Percentiles rank a stretch among this genome's conserved stretches.
Evolutionary conservation across 75 land plant species (phyloP).

Genomic region (Cryptomeria japonica): DNA sequence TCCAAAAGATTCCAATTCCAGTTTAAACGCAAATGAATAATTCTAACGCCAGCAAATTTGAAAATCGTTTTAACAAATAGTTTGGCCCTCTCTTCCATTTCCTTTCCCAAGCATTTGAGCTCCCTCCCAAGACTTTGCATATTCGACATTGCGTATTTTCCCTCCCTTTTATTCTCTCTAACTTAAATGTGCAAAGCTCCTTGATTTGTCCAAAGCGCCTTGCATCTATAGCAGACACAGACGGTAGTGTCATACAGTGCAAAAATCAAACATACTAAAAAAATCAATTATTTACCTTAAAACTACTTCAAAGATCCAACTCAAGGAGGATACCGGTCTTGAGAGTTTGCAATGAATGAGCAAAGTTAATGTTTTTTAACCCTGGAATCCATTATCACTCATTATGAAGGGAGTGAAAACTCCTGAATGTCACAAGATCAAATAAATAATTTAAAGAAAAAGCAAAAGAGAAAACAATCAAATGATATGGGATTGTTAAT

Average conservation of each 20-base stretch:
- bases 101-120: slow-evolving; percentile 14
- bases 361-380: neutral
- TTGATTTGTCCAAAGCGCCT: slow-evolving; percentile 15
- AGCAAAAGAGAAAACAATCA: neutral
- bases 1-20: slow-evolving; percentile 16
- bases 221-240: slow-evolving; percentile 16
- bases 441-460: neutral
- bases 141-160: slow-evolving; percentile 8
- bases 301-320: neutral
- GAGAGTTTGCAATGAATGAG: neutral
- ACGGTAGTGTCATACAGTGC: neutral
- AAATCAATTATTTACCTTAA: neutral
- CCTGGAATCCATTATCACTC: neutral
- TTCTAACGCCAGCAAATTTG: slow-evolving; percentile 4
- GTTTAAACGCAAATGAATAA: slow-evolving; percentile 4
- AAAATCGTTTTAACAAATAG: neutral
- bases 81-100: neutral
- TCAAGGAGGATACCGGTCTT: neutral
- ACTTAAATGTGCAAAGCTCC: slow-evolving; percentile 16
- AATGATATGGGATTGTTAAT: neutral
- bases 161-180: slow-evolving; percentile 11
- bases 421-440: neutral
- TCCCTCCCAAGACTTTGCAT: slow-evolving; percentile 14
- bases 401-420: neutral
- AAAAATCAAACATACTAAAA: neutral